Percentiles rank a stretch among this genome's conserved stretches.
Conservation (phyloP, 1,139 yeast species). For the Saccharomycopsis hybrid region DNA sequence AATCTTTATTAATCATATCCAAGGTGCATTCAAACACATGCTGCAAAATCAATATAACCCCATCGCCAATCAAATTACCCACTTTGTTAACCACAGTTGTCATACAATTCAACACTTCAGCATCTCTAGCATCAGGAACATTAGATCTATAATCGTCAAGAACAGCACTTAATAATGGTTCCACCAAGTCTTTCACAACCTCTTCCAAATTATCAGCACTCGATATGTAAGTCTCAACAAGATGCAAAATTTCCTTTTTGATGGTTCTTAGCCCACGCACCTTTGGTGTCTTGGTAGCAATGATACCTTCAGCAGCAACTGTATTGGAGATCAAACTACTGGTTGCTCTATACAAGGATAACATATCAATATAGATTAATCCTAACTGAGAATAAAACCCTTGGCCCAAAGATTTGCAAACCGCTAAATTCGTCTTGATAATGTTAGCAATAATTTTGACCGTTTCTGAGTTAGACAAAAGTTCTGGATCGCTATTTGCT, state of each 20-base stretch:
- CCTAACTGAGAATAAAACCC: constrained; percentile 88
- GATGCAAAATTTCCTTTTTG: constrained; percentile 85
- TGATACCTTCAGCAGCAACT: constrained; percentile 72
- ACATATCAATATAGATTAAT: constrained; percentile 80
- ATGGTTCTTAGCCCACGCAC: constrained; percentile 94
- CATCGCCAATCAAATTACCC: constrained; percentile 85
- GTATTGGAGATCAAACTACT: constrained; percentile 80
- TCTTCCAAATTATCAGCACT: constrained; percentile 85
- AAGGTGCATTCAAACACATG: constrained; percentile 92
- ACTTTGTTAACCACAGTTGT: constrained; percentile 83
- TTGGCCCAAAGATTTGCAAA: constrained; percentile 88
- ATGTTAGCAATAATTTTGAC: constrained; percentile 91
- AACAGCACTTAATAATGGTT: constrained; percentile 79
- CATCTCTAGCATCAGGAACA: constrained; percentile 96
- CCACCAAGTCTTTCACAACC: constrained; percentile 75
- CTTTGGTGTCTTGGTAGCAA: constrained; percentile 92
- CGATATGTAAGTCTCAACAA: constrained; percentile 82
- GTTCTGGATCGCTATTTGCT: constrained; percentile 83
- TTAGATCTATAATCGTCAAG: constrained; percentile 83
- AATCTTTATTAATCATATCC: constrained; percentile 91
- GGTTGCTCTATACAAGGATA: constrained; percentile 83
- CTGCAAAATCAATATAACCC: constrained; percentile 80
- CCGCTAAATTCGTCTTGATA: constrained; percentile 90
- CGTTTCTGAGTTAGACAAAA: constrained; percentile 76
- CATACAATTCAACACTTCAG: constrained; percentile 93